Evolutionary conservation across 257 asterid genomes (phyloP).

Genomic region (Capsicum rhomboideum): DNA sequence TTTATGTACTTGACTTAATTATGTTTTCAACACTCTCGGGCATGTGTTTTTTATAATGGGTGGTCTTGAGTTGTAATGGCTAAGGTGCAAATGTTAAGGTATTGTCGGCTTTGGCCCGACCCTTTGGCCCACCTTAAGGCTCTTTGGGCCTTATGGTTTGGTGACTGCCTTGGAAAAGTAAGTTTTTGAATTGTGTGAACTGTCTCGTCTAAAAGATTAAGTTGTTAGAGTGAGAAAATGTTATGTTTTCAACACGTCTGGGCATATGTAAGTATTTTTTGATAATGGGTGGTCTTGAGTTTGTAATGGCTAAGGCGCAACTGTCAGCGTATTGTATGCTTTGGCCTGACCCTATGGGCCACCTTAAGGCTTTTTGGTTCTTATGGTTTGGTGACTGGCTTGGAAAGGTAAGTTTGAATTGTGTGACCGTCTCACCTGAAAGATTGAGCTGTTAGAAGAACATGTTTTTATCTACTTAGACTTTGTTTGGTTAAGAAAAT

Average conservation of each 20-base stretch:
- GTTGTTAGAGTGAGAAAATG: neutral
- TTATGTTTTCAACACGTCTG: neutral
- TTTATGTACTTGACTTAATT: no score
- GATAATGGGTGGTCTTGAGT: neutral
- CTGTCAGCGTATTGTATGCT: neutral
- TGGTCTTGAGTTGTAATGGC: no score
- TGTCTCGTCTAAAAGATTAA: neutral
- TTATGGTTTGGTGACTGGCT: neutral
- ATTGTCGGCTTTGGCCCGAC: neutral
- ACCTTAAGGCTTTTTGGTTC: neutral
- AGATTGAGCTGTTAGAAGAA: neutral
- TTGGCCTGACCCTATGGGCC: neutral
- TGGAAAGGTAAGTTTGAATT: neutral
- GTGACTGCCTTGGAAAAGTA: neutral
- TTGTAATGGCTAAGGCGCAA: neutral
- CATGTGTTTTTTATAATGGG: no score
- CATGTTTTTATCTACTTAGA: no score
- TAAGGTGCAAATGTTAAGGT: neutral
- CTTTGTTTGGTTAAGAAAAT: no score
- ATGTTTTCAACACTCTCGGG: neutral
- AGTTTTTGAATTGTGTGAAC: neutral
- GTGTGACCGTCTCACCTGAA: neutral
- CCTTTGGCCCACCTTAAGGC: neutral
- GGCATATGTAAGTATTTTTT: neutral
- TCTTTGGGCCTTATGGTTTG: neutral